phyloP scores from a whole-genome alignment of 441 rosid species.

The Syzygium syzygioides region DNA sequence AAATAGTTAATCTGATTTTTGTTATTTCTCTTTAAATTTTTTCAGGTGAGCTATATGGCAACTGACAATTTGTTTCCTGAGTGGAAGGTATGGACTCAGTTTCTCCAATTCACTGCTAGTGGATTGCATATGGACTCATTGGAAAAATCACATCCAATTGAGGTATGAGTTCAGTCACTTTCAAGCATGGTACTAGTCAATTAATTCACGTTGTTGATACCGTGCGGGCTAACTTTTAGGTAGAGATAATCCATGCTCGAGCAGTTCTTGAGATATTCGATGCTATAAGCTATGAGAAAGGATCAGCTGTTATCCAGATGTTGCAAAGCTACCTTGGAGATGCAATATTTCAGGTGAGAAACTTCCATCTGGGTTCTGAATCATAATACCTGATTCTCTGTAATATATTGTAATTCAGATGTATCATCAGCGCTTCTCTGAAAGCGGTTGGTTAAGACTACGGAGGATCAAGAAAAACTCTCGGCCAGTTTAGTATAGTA shows the following conservation, averaged over 20 bases:
- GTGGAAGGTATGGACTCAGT: slow-evolving; percentile 37
- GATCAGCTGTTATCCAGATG: slow-evolving; percentile 35
- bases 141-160: slow-evolving; percentile 30
- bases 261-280: slow-evolving; percentile 28
- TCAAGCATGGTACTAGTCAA: background rate
- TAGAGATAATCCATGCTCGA: slow-evolving; percentile 20
- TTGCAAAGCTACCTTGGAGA: slow-evolving; percentile 34
- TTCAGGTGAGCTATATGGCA: slow-evolving; percentile 33
- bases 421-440: background rate
- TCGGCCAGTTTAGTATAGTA: background rate
- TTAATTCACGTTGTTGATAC: background rate
- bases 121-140: slow-evolving; percentile 25
- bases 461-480: background rate
- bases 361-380: background rate
- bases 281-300: slow-evolving; percentile 29
- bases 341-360: slow-evolving; percentile 23
- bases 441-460: background rate
- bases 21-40: background rate
- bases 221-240: slow-evolving; percentile 9
- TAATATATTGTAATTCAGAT: background rate
- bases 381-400: background rate
- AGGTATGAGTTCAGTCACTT: slow-evolving; percentile 10
- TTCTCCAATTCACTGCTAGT: slow-evolving; percentile 13
- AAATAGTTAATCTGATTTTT: background rate
- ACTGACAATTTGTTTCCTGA: slow-evolving; percentile 26